These are phyloP conservation scores for Boeremia exigua DNA, from an alignment of 2,329 filamentous ascomycete genomes.

Conservation along the genomic window DNA sequence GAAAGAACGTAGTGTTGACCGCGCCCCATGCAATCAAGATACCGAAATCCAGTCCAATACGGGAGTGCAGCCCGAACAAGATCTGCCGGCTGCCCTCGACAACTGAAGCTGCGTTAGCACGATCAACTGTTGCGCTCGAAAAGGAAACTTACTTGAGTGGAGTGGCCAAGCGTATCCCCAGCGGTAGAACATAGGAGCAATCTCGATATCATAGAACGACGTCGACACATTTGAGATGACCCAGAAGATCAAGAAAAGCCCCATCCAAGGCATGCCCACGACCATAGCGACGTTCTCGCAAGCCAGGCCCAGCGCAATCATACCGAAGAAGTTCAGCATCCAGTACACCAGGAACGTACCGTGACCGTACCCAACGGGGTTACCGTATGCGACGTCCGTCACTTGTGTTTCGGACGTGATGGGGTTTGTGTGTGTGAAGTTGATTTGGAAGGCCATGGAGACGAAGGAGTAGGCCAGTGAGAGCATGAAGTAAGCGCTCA, in stretches of 20 bases:
- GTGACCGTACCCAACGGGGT: slow-evolving; percentile 62
- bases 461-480: slow-evolving; percentile 70
- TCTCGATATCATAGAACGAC: slow-evolving; percentile 64
- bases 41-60: slow-evolving; percentile 66
- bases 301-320: slow-evolving; percentile 67
- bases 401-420: slow-evolving; percentile 54
- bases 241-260: slow-evolving; percentile 71
- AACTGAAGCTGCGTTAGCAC: slow-evolving; percentile 44
- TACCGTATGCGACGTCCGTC: slow-evolving; percentile 44
- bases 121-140: slow-evolving; percentile 19
- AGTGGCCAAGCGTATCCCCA: slow-evolving; percentile 71
- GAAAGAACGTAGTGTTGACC: slow-evolving; percentile 61
- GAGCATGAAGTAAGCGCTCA: slow-evolving; percentile 65
- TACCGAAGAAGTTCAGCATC: slow-evolving; percentile 68
- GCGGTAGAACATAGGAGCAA: slow-evolving; percentile 64
- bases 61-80: slow-evolving; percentile 64
- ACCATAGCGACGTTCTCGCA: slow-evolving; percentile 71
- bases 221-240: slow-evolving; percentile 70
- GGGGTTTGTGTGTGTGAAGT: slow-evolving; percentile 56
- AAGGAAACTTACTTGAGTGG: slow-evolving; percentile 55
- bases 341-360: slow-evolving; percentile 68
- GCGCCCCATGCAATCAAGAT: slow-evolving; percentile 65
- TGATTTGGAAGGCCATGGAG: slow-evolving; percentile 67
- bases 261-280: slow-evolving; percentile 65
- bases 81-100: slow-evolving; percentile 67